A percentile compares a stretch with the other conserved stretches of the same genome.
These are phyloP conservation scores for Xylariomycetidae sp. DNA, from an alignment of 2,329 filamentous ascomycete genomes.

Conservation along the genomic window DNA sequence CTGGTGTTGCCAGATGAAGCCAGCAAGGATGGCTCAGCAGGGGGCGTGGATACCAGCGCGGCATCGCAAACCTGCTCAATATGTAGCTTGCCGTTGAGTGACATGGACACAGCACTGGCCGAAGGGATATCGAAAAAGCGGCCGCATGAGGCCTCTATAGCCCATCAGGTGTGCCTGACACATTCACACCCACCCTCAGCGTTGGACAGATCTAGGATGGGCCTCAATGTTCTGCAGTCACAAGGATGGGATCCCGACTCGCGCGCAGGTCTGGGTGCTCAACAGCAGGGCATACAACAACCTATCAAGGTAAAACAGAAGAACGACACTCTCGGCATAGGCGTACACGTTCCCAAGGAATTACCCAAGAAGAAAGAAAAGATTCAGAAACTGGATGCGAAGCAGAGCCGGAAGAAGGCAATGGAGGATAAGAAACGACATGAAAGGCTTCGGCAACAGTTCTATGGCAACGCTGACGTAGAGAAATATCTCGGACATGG, in stretches of 20 bases:
- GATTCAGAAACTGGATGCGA: constrained; percentile 59
- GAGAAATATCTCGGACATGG: constrained; percentile 62
- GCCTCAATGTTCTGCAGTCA: constrained; percentile 59
- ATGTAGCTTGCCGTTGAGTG: constrained; percentile 53
- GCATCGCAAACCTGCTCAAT: constrained; percentile 44
- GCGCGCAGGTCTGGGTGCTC: constrained; percentile 65
- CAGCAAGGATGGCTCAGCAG: constrained; percentile 7
- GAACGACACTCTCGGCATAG: constrained; percentile 70
- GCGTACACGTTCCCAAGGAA: constrained; percentile 43
- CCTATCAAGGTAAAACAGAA: constrained; percentile 72
- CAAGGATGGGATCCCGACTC: constrained; percentile 74
- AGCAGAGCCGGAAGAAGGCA: constrained; percentile 59
- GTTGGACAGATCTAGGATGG: constrained; percentile 66
- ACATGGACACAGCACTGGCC: constrained; percentile 5
- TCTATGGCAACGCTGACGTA: constrained; percentile 72
- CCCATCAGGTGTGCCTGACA: constrained; percentile 65
- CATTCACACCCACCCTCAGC: constrained; percentile 71
- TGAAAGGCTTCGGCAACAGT: constrained; percentile 62
- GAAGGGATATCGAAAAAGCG: constrained; percentile 6
- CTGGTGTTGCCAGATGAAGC: constrained; percentile 53
- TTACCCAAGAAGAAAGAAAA: constrained; percentile 34
- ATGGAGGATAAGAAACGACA: constrained; percentile 57
- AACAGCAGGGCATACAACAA: constrained; percentile 67
- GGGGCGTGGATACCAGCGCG: constrained; percentile 7
- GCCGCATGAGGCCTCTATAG: constrained; percentile 57